Evolutionary conservation across 129 eudicot species (phyloP).

Genomic region (Rutidosis leptorrhynchoides): DNA sequence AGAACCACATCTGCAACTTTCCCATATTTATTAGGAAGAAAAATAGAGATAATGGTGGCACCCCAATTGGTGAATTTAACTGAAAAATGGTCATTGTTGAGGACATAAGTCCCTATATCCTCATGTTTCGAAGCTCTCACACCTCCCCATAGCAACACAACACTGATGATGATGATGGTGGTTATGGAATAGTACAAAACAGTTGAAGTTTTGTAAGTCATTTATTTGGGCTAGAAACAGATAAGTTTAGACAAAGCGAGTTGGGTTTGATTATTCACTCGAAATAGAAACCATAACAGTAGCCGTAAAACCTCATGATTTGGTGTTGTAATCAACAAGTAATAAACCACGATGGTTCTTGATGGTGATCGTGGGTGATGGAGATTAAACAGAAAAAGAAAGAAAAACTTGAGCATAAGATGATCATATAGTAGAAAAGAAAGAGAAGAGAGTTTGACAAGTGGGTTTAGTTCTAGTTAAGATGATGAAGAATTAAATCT

Average conservation of each 20-base stretch:
- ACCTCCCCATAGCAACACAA: conserved; percentile 23
- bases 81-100: conserved; percentile 58
- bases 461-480: too few species aligned
- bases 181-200: conserved; percentile 36
- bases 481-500: too few species aligned
- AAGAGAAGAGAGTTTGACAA: too few species aligned
- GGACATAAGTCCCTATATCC: conserved; percentile 44
- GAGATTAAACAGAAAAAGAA: too few species aligned
- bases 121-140: conserved; percentile 27
- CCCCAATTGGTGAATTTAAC: conserved; percentile 62
- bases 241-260: neutral
- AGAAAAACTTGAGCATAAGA: too few species aligned
- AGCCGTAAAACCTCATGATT: too few species aligned
- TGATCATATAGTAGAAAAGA: too few species aligned
- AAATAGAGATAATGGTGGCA: conserved; percentile 58
- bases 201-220: conserved; percentile 21
- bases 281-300: too few species aligned
- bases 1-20: conserved; percentile 63
- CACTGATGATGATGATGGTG: neutral
- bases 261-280: too few species aligned
- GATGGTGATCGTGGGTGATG: too few species aligned
- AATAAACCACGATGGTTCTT: too few species aligned
- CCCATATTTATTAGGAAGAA: conserved; percentile 78
- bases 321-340: too few species aligned
- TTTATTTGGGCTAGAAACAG: neutral